Conservation (phyloP, 495 filamentous ascomycete genomes). For the Emericellopsis terricola region DNA sequence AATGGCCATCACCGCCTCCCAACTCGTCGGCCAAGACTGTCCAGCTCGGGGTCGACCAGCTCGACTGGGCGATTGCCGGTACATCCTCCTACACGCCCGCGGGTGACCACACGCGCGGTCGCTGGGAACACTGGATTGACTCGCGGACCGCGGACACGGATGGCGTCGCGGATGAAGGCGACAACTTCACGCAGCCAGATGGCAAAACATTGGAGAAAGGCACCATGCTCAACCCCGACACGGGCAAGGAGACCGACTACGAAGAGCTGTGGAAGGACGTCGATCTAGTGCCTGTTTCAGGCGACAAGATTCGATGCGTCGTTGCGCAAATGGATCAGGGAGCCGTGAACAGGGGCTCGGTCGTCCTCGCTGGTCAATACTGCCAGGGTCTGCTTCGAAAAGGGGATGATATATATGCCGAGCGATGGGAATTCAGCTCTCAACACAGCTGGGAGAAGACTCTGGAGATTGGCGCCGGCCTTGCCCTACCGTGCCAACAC, state of each 20-base stretch:
- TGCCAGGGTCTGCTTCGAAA: constrained; percentile 26
- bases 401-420: constrained; percentile 17
- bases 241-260: constrained; percentile 23
- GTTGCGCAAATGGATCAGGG: constrained; percentile 16
- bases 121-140: constrained; percentile 36
- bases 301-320: constrained; percentile 8
- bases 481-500: not conserved
- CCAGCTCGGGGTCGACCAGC: constrained; percentile 1
- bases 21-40: not conserved
- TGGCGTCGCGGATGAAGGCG: constrained; percentile 26
- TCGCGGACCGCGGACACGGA: constrained; percentile 17
- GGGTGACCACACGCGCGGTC: constrained; percentile 8
- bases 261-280: constrained; percentile 31
- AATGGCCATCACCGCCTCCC: not conserved
- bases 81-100: constrained; percentile 11
- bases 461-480: not conserved
- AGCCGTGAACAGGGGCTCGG: constrained; percentile 17
- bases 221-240: constrained; percentile 26
- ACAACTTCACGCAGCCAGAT: constrained; percentile 22
- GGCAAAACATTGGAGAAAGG: constrained; percentile 29
- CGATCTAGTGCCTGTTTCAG: constrained; percentile 8
- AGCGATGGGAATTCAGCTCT: constrained; percentile 22
- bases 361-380: constrained; percentile 27
- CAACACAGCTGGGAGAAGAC: not conserved
- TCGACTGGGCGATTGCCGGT: constrained; percentile 39